phyloP scores from a whole-genome alignment of 164 flowering plant genomes.

The Vitis rotundifolia region DNA sequence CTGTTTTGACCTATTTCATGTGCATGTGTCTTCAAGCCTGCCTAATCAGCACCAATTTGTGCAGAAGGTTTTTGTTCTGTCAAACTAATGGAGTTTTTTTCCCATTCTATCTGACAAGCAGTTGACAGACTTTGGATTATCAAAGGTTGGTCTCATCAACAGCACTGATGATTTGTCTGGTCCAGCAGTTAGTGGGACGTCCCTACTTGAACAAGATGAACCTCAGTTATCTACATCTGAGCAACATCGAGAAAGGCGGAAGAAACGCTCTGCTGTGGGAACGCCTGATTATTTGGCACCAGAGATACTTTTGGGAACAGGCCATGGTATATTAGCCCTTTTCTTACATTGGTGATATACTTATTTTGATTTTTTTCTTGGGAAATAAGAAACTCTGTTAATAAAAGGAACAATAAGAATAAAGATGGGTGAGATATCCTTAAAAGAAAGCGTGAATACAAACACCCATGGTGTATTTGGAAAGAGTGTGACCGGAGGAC shows the following conservation, averaged over 20 bases:
- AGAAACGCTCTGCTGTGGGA: constrained; percentile 98
- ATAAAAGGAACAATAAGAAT: too few species aligned
- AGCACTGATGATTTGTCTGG: constrained; percentile 98
- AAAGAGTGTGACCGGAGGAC: too few species aligned
- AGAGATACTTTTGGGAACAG: constrained; percentile 97
- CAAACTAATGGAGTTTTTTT: constrained; percentile 2
- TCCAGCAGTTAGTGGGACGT: constrained; percentile 91
- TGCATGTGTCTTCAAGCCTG: background rate
- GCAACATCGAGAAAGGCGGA: constrained; percentile 70
- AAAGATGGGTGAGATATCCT: too few species aligned
- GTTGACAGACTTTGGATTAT: constrained; percentile 99
- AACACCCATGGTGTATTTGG: too few species aligned
- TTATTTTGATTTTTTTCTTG: background rate
- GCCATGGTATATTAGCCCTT: constrained; percentile 76
- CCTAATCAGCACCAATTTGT: background rate
- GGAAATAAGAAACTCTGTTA: too few species aligned
- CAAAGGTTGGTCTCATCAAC: constrained; percentile 99
- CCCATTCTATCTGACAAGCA: constrained; percentile 33
- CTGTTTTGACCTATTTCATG: background rate
- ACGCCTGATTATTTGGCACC: constrained; percentile 99
- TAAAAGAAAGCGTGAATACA: too few species aligned
- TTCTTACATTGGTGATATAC: constrained; percentile 15
- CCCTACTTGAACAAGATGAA: constrained; percentile 75
- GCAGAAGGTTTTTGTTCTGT: background rate
- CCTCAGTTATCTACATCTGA: constrained; percentile 55